Evolutionary conservation across 2,329 filamentous ascomycete species (phyloP), one percentile per base, ranked within the genome.

Genomic region (Reticulascus tulasneorum): DNA sequence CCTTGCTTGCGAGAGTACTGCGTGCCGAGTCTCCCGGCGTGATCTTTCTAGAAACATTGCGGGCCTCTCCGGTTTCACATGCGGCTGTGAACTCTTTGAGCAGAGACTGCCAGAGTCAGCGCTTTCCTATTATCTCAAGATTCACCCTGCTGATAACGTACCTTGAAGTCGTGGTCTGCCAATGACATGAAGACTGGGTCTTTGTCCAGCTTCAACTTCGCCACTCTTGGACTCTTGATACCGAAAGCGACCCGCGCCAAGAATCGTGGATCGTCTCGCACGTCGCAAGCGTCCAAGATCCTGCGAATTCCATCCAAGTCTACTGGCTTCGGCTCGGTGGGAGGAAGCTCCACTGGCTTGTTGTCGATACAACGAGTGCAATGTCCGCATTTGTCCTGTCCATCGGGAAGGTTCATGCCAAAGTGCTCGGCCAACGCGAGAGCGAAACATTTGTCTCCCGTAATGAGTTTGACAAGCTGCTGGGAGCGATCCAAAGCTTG

Each of bases 191-290:
- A 80, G 0, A 71, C 62, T 0, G 41, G 22, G 7, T 52, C 52
- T 33, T 58, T 69, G 10, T 65, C 59, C 21, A 81, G 45, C 48
- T 69, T 74, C 34, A 77, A 50, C 23, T 59, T 53, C 6, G 56
- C 63, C 1, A 77, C 64, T 2, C 76, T 57, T 0, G 78, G 79
- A 45, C 75, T 82, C 28, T 61, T 63, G 49, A 82, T 81, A 0
- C 79, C 79, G 50, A 81, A 82, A 0, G 77, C 78, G 5, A 82
- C 57, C 15, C 73, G 64, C 0, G 79, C 75, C 19, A 82, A 56
- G 44, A 79, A 73, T 10, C 77, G 56, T 3, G 78, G 64, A 49
- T 83, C 78, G 29, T 82, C 73, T 3, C 73, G 62, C 1, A 69
- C 64, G 1, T 55, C 46, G 10, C 71, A 67, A 0, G 53, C 59